Evolutionary conservation across 2,329 filamentous ascomycete genomes (phyloP).

Genomic region (Chalara sp.): DNA sequence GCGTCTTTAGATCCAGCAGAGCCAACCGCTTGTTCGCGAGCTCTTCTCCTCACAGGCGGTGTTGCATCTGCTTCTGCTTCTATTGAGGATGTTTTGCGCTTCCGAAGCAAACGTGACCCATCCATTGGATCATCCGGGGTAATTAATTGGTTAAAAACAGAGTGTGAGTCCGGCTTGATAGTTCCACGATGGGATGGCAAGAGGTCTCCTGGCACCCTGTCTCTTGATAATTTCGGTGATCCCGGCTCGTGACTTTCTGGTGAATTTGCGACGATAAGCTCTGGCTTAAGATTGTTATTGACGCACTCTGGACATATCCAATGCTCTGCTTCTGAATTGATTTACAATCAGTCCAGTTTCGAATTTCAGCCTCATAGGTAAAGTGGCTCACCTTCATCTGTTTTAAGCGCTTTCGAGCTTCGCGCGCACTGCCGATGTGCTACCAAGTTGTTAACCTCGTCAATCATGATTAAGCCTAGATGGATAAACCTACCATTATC

Average conservation of each 20-base stretch:
- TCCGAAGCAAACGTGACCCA: slow-evolving; percentile 70
- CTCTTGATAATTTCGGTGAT: slow-evolving; percentile 49
- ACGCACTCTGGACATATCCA: slow-evolving; percentile 54
- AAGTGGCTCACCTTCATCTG: slow-evolving; percentile 51
- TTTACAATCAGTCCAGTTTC: slow-evolving; percentile 4
- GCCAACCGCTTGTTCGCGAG: slow-evolving; percentile 16
- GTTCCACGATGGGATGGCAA: slow-evolving; percentile 61
- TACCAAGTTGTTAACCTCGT: slow-evolving; percentile 44
- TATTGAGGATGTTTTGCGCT: slow-evolving; percentile 73
- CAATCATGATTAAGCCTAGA: slow-evolving; percentile 10
- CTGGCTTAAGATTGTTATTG: slow-evolving; percentile 39
- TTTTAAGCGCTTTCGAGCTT: slow-evolving; percentile 55
- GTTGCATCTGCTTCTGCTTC: slow-evolving; percentile 51
- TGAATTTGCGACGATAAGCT: slow-evolving; percentile 17
- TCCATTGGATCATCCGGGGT: slow-evolving; percentile 68
- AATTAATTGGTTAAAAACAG: slow-evolving; percentile 68
- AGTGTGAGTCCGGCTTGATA: slow-evolving; percentile 64
- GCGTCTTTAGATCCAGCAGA: slow-evolving; percentile 15
- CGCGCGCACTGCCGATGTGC: slow-evolving; percentile 88
- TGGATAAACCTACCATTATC: slow-evolving; percentile 64
- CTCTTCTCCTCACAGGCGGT: slow-evolving; percentile 43
- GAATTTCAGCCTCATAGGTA: slow-evolving; percentile 5
- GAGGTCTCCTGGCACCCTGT: slow-evolving; percentile 64
- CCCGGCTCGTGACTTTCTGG: slow-evolving; percentile 26
- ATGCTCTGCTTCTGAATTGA: slow-evolving; percentile 40